Percentiles rank a stretch among this genome's conserved stretches.
Evolutionary conservation across 2,329 filamentous ascomycete species (phyloP).

Genomic region (Epichloe baconii): DNA sequence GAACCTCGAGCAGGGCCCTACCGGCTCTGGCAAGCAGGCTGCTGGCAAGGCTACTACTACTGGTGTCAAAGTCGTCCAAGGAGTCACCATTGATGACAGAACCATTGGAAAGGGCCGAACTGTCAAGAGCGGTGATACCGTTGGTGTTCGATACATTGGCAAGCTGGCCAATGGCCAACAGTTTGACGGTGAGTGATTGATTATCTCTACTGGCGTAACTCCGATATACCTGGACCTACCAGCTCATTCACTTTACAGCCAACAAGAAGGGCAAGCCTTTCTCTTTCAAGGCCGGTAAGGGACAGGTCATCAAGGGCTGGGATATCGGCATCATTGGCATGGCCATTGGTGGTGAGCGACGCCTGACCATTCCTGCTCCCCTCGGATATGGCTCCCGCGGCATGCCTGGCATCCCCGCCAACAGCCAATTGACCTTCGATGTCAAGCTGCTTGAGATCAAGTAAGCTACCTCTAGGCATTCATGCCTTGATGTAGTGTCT

Average conservation of each 20-base stretch:
- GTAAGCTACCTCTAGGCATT: slow-evolving; percentile 30
- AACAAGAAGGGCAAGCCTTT: slow-evolving; percentile 99
- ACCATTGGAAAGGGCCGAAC: slow-evolving; percentile 75
- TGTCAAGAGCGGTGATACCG: slow-evolving; percentile 80
- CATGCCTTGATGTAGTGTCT: not conserved
- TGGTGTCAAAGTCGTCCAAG: slow-evolving; percentile 68
- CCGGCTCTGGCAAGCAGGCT: slow-evolving; percentile 45
- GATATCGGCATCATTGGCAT: slow-evolving; percentile 90
- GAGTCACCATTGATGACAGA: slow-evolving; percentile 90
- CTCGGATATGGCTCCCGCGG: slow-evolving; percentile 82
- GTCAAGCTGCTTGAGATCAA: slow-evolving; percentile 76
- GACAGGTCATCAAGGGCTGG: slow-evolving; percentile 98
- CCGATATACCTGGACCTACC: not conserved
- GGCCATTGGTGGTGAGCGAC: slow-evolving; percentile 84
- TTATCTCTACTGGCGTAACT: too few species aligned
- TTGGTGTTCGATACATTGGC: slow-evolving; percentile 95
- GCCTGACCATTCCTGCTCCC: slow-evolving; percentile 75
- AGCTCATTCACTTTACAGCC: slow-evolving; percentile 33
- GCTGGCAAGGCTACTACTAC: slow-evolving; percentile 36
- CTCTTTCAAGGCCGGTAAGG: slow-evolving; percentile 83
- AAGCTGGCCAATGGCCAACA: slow-evolving; percentile 91
- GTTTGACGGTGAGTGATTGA: slow-evolving; percentile 63
- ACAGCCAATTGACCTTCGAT: slow-evolving; percentile 88
- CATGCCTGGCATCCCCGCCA: slow-evolving; percentile 74
- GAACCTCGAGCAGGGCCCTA: slow-evolving; percentile 94